Conservation (phyloP, 2,329 filamentous ascomycete species). For the Pseudogymnoascus sp. region DNA sequence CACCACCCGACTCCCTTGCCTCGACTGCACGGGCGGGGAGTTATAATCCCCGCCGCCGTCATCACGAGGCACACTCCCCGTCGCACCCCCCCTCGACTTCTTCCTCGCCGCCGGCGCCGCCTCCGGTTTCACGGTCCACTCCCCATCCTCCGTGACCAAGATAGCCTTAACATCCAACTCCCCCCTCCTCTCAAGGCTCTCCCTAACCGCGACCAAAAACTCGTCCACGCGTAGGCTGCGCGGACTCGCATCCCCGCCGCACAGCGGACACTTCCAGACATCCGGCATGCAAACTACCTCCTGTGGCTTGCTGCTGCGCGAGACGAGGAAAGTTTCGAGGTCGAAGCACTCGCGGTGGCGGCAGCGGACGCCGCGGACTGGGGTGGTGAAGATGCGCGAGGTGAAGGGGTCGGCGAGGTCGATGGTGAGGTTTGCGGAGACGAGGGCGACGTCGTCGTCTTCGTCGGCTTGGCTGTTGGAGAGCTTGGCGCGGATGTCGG, state of each 20-base stretch:
- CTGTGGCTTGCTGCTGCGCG: slow-evolving; percentile 42
- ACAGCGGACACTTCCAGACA: slow-evolving; percentile 83
- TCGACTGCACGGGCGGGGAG: slow-evolving; percentile 12
- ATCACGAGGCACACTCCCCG: slow-evolving; percentile 17
- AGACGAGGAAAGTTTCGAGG: slow-evolving; percentile 69
- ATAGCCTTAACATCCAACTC: slow-evolving; percentile 51
- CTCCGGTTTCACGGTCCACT: slow-evolving; percentile 49
- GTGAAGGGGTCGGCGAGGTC: slow-evolving; percentile 62
- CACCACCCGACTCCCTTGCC: slow-evolving; percentile 10
- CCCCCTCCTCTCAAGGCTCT: slow-evolving; percentile 41
- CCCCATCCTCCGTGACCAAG: slow-evolving; percentile 53
- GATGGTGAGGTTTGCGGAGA: slow-evolving; percentile 50
- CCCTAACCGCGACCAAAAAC: slow-evolving; percentile 59
- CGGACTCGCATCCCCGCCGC: slow-evolving; percentile 68
- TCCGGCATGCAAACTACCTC: slow-evolving; percentile 52
- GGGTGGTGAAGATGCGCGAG: slow-evolving; percentile 55
- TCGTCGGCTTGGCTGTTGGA: slow-evolving; percentile 33
- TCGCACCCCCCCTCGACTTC: slow-evolving; percentile 14
- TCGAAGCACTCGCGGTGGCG: slow-evolving; percentile 85
- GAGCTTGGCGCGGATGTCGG: slow-evolving; percentile 47
- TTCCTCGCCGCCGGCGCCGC: slow-evolving; percentile 14
- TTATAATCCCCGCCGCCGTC: not conserved
- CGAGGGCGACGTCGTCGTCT: slow-evolving; percentile 57
- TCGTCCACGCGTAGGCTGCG: slow-evolving; percentile 61
- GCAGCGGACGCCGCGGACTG: slow-evolving; percentile 64